phyloP scores from a whole-genome alignment of 2,329 filamentous ascomycete species.

The Nothophoma quercina region DNA sequence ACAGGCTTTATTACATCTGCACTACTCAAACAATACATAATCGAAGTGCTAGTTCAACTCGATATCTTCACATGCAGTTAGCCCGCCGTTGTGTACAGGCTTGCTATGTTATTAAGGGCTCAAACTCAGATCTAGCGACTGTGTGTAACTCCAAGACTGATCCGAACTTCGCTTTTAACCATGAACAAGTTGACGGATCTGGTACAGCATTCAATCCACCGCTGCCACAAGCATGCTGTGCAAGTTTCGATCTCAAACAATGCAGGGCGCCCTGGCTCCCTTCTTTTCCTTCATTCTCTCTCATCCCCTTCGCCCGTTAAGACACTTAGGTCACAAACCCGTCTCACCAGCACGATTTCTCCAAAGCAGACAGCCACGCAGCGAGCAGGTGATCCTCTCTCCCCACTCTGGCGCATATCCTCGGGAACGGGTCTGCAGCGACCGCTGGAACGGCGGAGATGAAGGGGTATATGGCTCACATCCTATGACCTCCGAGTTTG shows the following conservation, averaged over 20 bases:
- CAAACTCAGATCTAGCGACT: no score
- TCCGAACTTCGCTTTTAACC: no score
- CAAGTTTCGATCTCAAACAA: neutral
- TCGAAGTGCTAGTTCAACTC: no score
- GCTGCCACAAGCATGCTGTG: neutral
- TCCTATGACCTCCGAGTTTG: neutral
- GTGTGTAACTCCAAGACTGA: no score
- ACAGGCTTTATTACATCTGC: no score
- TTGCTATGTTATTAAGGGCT: no score
- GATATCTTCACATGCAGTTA: no score
- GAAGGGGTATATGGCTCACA: conserved; percentile 9
- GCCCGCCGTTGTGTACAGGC: no score
- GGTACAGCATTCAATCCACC: neutral
- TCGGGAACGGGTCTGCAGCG: neutral
- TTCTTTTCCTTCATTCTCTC: neutral
- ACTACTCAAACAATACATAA: no score
- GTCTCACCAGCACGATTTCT: neutral
- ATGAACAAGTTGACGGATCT: no score
- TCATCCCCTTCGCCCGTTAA: neutral
- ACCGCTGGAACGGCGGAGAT: conserved; percentile 14
- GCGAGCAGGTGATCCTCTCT: neutral
- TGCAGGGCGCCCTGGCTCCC: conserved; percentile 4
- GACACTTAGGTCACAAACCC: neutral
- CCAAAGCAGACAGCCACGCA: conserved; percentile 3
- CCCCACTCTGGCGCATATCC: neutral